phyloP scores from a whole-genome alignment of 1,139 yeast species.

The Geotrichum citri-aurantii region DNA sequence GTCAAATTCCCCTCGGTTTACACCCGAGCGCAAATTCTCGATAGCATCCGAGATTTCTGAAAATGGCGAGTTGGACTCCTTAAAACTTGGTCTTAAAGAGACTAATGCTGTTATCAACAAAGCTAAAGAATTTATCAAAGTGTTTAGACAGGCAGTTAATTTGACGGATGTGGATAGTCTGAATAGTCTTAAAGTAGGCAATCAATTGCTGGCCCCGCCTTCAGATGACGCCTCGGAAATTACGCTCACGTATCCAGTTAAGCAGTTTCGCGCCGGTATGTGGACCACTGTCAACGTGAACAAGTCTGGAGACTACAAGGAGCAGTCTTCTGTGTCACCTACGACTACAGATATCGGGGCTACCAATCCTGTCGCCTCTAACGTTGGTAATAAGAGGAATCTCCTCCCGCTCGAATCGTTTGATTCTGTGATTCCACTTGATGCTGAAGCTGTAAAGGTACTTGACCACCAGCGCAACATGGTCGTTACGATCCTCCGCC shows the following conservation, averaged over 20 bases:
- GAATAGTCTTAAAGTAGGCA: neutral
- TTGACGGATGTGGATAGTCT: constrained; percentile 3
- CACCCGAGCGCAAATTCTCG: constrained; percentile 12
- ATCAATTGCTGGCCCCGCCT: constrained; percentile 15
- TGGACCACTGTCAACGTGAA: constrained; percentile 25
- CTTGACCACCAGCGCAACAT: constrained; percentile 22
- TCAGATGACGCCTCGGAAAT: constrained; percentile 2
- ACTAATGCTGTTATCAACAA: constrained; percentile 7
- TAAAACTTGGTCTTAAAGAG: constrained; percentile 15
- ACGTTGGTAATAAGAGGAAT: constrained; percentile 4
- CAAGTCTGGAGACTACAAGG: constrained; percentile 20
- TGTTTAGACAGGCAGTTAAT: constrained; percentile 7
- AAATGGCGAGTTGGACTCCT: constrained; percentile 14
- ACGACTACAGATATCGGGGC: neutral
- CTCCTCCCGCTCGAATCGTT: constrained; percentile 22
- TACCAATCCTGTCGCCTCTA: constrained; percentile 6
- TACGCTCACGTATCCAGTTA: constrained; percentile 21
- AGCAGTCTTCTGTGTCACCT: constrained; percentile 2
- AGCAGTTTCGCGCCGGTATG: constrained; percentile 25
- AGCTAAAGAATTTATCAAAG: constrained; percentile 13
- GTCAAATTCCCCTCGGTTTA: constrained; percentile 5
- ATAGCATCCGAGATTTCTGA: constrained; percentile 17
- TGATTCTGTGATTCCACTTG: constrained; percentile 23
- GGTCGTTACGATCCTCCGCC: constrained; percentile 18
- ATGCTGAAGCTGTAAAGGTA: constrained; percentile 22